Percentiles rank a stretch among this genome's conserved stretches.
Evolutionary conservation across 805 yeast species (phyloP).

Genomic region (Kluyveromyces wickerhamii): DNA sequence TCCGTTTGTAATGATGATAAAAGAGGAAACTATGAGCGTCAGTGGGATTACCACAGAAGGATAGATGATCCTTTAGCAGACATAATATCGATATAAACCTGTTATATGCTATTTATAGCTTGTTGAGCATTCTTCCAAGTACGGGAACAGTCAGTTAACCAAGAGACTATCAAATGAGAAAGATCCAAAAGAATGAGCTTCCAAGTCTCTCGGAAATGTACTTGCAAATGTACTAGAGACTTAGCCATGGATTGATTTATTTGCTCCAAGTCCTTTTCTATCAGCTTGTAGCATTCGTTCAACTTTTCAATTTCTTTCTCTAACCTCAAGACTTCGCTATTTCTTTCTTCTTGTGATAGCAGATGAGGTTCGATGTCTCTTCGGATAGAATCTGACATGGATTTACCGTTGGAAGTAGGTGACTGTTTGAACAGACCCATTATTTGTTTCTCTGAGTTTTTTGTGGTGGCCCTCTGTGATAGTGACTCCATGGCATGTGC

Average conservation of each 20-base stretch:
- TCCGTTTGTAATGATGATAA: too few relatives aligned
- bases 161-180: slow-evolving; percentile 28
- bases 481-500: slow-evolving; percentile 8
- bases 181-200: slow-evolving; percentile 25
- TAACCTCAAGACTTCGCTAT: slow-evolving; percentile 30
- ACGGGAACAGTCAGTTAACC: slow-evolving; percentile 31
- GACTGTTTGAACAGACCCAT: background rate
- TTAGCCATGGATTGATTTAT: slow-evolving; percentile 29
- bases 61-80: too few relatives aligned
- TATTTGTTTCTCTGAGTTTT: background rate
- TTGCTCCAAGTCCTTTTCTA: slow-evolving; percentile 31
- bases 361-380: slow-evolving; percentile 25
- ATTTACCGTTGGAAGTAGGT: slow-evolving; percentile 6
- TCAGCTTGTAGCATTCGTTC: slow-evolving; percentile 33
- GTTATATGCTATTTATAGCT: slow-evolving; percentile 9
- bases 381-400: slow-evolving; percentile 16
- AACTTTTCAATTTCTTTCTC: slow-evolving; percentile 32
- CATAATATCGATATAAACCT: slow-evolving; percentile 1
- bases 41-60: too few relatives aligned
- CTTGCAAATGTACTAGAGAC: slow-evolving; percentile 24
- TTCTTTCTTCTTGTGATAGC: slow-evolving; percentile 31
- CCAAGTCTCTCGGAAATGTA: slow-evolving; percentile 26
- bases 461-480: background rate
- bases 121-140: slow-evolving; percentile 35
- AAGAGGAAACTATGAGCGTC: too few relatives aligned